phyloP scores from a whole-genome alignment of 129 eudicot species.

The Escallonia herrerae region DNA sequence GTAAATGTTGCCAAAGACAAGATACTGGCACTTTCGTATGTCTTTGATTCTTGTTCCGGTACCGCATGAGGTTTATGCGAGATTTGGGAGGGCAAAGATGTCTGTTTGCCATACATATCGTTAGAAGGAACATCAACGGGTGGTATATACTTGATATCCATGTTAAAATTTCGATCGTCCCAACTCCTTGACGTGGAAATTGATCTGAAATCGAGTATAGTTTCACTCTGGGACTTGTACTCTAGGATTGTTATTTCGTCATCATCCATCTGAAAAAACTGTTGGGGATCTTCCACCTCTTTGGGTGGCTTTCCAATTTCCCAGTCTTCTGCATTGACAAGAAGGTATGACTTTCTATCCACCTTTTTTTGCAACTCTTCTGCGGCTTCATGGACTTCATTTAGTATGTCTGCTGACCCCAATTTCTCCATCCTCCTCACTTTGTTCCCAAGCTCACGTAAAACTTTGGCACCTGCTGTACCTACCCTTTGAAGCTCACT shows the following conservation, averaged over 20 bases:
- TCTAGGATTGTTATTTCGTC: constrained; percentile 33
- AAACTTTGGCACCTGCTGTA: constrained; percentile 61
- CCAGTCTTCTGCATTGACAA: constrained; percentile 72
- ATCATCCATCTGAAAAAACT: constrained; percentile 8
- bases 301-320: constrained; percentile 38
- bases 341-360: constrained; percentile 63
- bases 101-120: constrained; percentile 19
- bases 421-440: constrained; percentile 66
- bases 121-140: constrained; percentile 10
- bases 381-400: constrained; percentile 66
- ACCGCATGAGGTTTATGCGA: constrained; percentile 20
- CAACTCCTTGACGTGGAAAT: constrained; percentile 1
- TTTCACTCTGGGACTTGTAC: too few species aligned
- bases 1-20: constrained; percentile 83
- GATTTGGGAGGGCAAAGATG: constrained; percentile 26
- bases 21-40: constrained; percentile 69
- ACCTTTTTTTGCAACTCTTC: constrained; percentile 66
- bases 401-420: constrained; percentile 37
- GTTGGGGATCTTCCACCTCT: constrained; percentile 33
- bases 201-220: constrained; percentile 37
- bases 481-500: constrained; percentile 65
- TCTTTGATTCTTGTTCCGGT: constrained; percentile 31
- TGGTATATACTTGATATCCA: constrained; percentile 2
- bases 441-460: constrained; percentile 66
- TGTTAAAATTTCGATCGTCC: constrained; percentile 1